A percentile compares a stretch with the other conserved stretches of the same genome.
phyloP scores from a whole-genome alignment of 169 alveolate genomes.

The Cryptosporidium viatorum region DNA sequence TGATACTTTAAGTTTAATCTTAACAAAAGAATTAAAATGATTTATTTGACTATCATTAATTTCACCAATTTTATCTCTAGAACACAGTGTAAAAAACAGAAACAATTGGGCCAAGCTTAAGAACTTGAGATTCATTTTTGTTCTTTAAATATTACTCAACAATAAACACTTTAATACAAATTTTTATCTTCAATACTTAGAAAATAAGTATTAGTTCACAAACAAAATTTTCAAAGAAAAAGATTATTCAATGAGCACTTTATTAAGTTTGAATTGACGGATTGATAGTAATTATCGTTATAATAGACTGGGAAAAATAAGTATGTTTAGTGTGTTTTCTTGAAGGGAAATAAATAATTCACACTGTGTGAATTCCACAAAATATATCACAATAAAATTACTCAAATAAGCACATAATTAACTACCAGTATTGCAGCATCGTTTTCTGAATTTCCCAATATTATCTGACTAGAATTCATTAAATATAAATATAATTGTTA shows the following conservation, averaged over 20 bases:
- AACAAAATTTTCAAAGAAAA: too few relatives aligned
- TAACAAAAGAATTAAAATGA: background rate
- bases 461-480: too few relatives aligned
- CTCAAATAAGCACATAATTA: too few relatives aligned
- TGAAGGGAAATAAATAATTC: background rate
- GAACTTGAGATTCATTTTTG: background rate
- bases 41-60: background rate
- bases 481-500: too few relatives aligned
- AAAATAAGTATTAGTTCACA: too few relatives aligned
- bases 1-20: background rate
- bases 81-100: background rate
- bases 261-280: too few relatives aligned
- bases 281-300: too few relatives aligned
- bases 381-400: background rate
- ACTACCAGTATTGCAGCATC: background rate
- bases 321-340: background rate
- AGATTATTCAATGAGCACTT: too few relatives aligned
- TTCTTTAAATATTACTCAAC: too few relatives aligned
- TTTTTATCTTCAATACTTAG: too few relatives aligned
- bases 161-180: too few relatives aligned
- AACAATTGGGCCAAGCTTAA: background rate
- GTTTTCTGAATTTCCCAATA: background rate
- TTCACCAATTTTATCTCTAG: background rate
- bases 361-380: background rate
- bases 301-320: background rate